phyloP scores from a whole-genome alignment of 2,329 filamentous ascomycete species.

The Epichloe amarillans region DNA sequence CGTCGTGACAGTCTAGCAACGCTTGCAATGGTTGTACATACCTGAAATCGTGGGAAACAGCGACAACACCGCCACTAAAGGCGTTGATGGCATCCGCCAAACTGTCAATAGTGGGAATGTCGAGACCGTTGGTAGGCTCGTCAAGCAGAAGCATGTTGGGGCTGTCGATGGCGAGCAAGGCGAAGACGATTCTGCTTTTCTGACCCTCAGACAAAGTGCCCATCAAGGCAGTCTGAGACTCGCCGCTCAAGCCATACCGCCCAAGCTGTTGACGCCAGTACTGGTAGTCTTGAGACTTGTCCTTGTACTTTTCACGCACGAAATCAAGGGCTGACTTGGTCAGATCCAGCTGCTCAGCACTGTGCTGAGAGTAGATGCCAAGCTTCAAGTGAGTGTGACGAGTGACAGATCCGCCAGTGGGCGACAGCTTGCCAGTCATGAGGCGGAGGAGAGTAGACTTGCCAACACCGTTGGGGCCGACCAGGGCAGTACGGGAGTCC shows the following conservation, averaged over 20 bases:
- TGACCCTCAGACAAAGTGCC: conserved; percentile 95
- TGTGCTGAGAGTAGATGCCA: conserved; percentile 96
- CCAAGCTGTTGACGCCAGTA: conserved; percentile 98
- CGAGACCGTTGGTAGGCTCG: conserved; percentile 97
- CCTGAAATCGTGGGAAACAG: conserved; percentile 98
- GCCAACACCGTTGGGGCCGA: conserved; percentile 97
- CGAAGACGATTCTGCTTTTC: conserved; percentile 96
- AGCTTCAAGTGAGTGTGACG: conserved; percentile 98
- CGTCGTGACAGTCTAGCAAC: neutral
- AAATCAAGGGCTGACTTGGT: conserved; percentile 98
- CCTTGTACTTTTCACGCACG: conserved; percentile 83
- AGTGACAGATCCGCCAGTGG: conserved; percentile 68
- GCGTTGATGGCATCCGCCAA: conserved; percentile 95
- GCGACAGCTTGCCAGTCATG: conserved; percentile 90
- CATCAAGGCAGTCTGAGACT: conserved; percentile 93
- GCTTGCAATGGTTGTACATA: conserved; percentile 32
- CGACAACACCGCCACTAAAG: conserved; percentile 90
- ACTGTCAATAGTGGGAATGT: conserved; percentile 97
- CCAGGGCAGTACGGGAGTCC: conserved; percentile 93
- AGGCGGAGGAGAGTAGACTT: conserved; percentile 93
- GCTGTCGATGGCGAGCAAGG: conserved; percentile 81
- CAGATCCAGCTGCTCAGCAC: conserved; percentile 91
- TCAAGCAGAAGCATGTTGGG: conserved; percentile 98
- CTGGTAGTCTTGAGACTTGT: conserved; percentile 92
- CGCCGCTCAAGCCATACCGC: conserved; percentile 82